phyloP scores from a whole-genome alignment of 2,329 filamentous ascomycete species.

The Fusarium verticillioides region DNA sequence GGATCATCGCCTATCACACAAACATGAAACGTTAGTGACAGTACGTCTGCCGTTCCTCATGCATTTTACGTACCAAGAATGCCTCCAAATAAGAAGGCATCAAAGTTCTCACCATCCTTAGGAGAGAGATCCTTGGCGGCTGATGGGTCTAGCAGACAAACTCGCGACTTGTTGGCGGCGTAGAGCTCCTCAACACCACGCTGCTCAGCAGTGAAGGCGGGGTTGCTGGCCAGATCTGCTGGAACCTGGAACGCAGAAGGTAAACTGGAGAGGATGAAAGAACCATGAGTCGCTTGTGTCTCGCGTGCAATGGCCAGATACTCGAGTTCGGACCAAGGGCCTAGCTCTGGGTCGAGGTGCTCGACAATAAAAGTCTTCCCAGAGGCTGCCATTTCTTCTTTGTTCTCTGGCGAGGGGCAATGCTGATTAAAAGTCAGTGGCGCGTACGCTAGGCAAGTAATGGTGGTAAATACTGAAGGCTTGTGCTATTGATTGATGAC shows the following conservation, averaged over 20 bases:
- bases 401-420: conserved; percentile 24
- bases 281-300: conserved; percentile 71
- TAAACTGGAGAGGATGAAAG: conserved; percentile 86
- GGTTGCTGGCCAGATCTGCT: conserved; percentile 62
- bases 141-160: conserved; percentile 90
- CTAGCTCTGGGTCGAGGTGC: conserved; percentile 94
- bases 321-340: conserved; percentile 93
- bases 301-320: conserved; percentile 89
- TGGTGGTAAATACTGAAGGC: conserved; percentile 11
- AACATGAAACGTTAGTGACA: conserved; percentile 31
- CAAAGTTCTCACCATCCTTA: conserved; percentile 83
- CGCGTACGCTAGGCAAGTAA: conserved; percentile 11
- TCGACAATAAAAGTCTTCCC: conserved; percentile 90
- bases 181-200: conserved; percentile 87
- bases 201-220: conserved; percentile 77
- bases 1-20: conserved; percentile 81
- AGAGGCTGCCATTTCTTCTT: conserved; percentile 51
- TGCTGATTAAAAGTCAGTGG: conserved; percentile 5
- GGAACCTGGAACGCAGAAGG: conserved; percentile 75
- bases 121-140: conserved; percentile 85
- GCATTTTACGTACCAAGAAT: conserved; percentile 77
- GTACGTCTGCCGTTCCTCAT: neutral
- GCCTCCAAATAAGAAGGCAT: conserved; percentile 94
- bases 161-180: conserved; percentile 74
- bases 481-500: neutral